Base-by-base conservation (phyloP, 768 basidiomycete species). In the Boletus subcaerulescens region DNA sequence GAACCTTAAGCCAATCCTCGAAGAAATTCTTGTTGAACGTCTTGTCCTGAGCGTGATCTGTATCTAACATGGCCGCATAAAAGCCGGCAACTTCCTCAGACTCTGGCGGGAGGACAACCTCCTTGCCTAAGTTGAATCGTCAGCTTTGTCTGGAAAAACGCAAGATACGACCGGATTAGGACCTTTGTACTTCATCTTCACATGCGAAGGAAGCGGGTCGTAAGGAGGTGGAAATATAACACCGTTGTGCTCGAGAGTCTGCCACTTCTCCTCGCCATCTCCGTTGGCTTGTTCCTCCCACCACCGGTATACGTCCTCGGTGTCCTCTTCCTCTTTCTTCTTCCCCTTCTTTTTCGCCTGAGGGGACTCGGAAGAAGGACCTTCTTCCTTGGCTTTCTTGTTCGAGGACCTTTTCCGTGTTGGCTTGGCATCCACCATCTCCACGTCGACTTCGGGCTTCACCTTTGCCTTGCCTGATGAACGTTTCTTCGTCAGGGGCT, bases 171-270 rank as follows among this genome's bases (percentile, higher is more conserved):
- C 39, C 40, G 44, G 33, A 58, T 57, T 71, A 81, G 52, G 68
- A 93, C 96, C 95, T 60, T 95, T 83, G 70, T 99, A 99, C 66
- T 86, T 87, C 93, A 99, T 92, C 78, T 91, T 96, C 69, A 97
- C 83, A 65, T 84, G 65, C 9, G 77, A 71, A 2, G 97, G 93
- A 50, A 97, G 75, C 9, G 89, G 81, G 64, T 92, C 86, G 69
- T 99, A 99, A 3, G 94, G 87, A 46, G 93, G 93, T 57, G 97
- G 97, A 74, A 99, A 99, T 59, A 94, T 80, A 38, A 99, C 94
- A 47, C 95, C 97, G 60, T 82, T 85, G 73, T 99, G 97, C 65
- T 93, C 88, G 48, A 99, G 80, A n/a, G 93, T 97, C 57, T 83
- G 82, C 97, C 97, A 99, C 71, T 98, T 97, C 53, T 84, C 76